Conservation (phyloP, 768 basidiomycete species). For the Pholiota molesta region DNA sequence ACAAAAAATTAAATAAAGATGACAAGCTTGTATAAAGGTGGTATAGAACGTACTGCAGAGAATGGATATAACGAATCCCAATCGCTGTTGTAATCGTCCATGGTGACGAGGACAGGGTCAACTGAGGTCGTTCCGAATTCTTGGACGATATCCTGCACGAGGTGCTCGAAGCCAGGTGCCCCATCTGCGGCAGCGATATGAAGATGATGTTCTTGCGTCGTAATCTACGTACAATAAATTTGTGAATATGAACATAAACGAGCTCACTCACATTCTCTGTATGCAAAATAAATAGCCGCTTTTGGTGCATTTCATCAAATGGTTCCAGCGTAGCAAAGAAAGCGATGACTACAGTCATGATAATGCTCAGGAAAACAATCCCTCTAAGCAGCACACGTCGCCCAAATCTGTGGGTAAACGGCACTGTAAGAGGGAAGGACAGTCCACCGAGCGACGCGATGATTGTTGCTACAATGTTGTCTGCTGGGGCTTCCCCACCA, state of each 20-base stretch:
- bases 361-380: constrained; percentile 47
- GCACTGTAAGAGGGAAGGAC: constrained; percentile 59
- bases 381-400: constrained; percentile 34
- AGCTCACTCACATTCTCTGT: constrained; percentile 75
- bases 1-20: constrained; percentile 1
- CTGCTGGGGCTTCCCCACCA: constrained; percentile 81
- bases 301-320: constrained; percentile 88
- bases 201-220: constrained; percentile 69
- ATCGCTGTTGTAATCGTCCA: constrained; percentile 81
- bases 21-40: not conserved
- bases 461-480: constrained; percentile 85
- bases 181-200: constrained; percentile 85
- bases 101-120: constrained; percentile 48
- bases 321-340: constrained; percentile 61
- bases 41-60: constrained; percentile 54
- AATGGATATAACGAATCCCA: constrained; percentile 90
- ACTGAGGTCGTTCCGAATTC: constrained; percentile 54
- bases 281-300: constrained; percentile 81
- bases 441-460: constrained; percentile 61
- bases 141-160: constrained; percentile 63
- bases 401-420: constrained; percentile 78
- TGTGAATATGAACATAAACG: not conserved
- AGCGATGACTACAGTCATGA: constrained; percentile 55
- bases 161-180: constrained; percentile 69
- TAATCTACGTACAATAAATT: constrained; percentile 50